Conservation (phyloP, 805 yeast genomes). For the Pichia californica region DNA sequence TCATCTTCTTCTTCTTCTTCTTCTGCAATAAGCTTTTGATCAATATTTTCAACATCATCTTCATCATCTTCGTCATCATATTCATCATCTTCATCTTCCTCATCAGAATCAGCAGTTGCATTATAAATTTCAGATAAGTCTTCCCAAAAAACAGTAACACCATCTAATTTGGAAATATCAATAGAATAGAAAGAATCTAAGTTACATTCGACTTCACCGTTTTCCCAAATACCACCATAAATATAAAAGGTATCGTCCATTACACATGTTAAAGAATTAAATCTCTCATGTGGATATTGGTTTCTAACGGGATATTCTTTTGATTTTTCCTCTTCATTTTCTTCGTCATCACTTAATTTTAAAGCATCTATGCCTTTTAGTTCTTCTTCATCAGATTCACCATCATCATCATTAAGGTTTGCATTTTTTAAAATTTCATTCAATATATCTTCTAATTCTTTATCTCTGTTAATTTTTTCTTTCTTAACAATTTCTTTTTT, state of each 20-base stretch:
- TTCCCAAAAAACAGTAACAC: conserved; percentile 87
- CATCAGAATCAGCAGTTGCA: conserved; percentile 55
- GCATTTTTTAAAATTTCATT: conserved; percentile 69
- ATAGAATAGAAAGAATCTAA: conserved; percentile 82
- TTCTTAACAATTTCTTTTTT: conserved; percentile 38
- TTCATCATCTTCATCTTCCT: conserved; percentile 56
- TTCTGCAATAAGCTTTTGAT: conserved; percentile 39
- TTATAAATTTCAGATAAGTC: conserved; percentile 54
- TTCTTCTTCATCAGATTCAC: conserved; percentile 18
- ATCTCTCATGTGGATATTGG: conserved; percentile 80
- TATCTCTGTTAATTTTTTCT: conserved; percentile 56
- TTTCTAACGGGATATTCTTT: conserved; percentile 47
- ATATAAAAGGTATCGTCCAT: conserved; percentile 78
- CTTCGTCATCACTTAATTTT: conserved; percentile 12
- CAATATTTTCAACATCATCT: conserved; percentile 38
- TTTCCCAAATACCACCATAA: conserved; percentile 87
- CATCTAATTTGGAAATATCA: conserved; percentile 82
- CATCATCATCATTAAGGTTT: conserved; percentile 48
- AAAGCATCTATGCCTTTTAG: conserved; percentile 31
- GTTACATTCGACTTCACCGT: conserved; percentile 77
- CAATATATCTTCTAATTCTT: conserved; percentile 75
- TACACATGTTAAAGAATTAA: conserved; percentile 80
- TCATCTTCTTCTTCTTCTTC: conserved; percentile 40
- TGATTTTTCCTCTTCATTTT: conserved; percentile 31
- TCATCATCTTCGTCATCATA: conserved; percentile 66